Evolutionary conservation across 129 eudicot species (phyloP), one percentile per base, ranked within the genome.

Genomic region (Pittosporum tobira): DNA sequence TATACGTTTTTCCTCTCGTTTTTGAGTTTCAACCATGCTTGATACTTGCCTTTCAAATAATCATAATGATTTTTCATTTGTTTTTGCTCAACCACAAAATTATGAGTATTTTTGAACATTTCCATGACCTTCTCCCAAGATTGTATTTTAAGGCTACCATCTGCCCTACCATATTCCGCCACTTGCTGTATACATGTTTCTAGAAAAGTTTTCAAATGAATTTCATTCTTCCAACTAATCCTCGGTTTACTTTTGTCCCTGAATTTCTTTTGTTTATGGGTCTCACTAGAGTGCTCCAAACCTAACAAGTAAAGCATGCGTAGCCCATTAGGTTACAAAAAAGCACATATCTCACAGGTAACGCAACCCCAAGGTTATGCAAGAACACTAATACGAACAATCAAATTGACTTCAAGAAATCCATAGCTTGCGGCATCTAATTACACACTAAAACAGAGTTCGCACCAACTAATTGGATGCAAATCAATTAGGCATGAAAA

Each of bases 51-150:
- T 61, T 62, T 69, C 38, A 69, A 30, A 38, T 69, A 69, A 43
- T 69, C 73, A 42, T 50, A 69, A 30, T 62, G 67, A 57, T 69
- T 69, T 50, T 61, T 69, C 66, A 53, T 52, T 51, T 69, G 73
- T 60, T 69, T 69, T 51, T 51, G 67, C 22, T 69, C 54, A 21
- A 61, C 73, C 22, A 69, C 53, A 29, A 69, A 40, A 61, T 52
- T 61, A 53, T 61, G 73, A 61, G 31, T 60, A 20, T 20, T 16
- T 61, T 61, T 69, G 28, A 66, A 62, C 34, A 47, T 66, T 23
- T 66, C 59, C 37, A 62, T 52, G 29, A 66, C 63, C 6, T 55
- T 46, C 7, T 46, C 59, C 71, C 71, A 66, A 6, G 63, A 45
- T 14, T 11, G 56, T 16, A 51, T 40, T 26, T 51, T 54, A n/a